Conservation (phyloP, 78 protist genomes). For the Dictyostelium purpureum region DNA sequence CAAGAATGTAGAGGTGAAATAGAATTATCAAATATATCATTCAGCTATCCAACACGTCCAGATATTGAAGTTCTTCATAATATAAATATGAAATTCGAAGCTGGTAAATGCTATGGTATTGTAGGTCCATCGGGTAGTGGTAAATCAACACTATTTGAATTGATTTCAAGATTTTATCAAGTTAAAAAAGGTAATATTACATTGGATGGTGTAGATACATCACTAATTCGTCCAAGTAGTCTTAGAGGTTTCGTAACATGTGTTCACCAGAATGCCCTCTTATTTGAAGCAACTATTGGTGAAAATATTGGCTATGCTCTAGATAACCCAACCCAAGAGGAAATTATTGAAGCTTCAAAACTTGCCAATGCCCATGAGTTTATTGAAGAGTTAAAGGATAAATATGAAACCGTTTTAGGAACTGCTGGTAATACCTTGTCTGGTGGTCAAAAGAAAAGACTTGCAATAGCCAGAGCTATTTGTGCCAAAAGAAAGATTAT, state of each 20-base stretch:
- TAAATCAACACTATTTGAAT: constrained; percentile 84
- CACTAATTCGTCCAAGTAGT: constrained; percentile 50
- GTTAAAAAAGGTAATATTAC: constrained; percentile 74
- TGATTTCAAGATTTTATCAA: constrained; percentile 81
- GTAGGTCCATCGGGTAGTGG: constrained; percentile 94
- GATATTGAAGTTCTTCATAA: constrained; percentile 75
- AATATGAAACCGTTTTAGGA: constrained; percentile 89
- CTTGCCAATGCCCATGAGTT: constrained; percentile 94
- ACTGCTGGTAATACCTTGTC: constrained; percentile 85
- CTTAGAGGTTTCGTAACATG: constrained; percentile 78
- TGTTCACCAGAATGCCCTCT: constrained; percentile 89
- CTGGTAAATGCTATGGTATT: constrained; percentile 89
- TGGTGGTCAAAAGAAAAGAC: constrained; percentile 97
- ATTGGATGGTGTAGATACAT: constrained; percentile 82
- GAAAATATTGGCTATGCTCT: constrained; percentile 76
- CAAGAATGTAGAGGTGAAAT: constrained; percentile 59
- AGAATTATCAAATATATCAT: constrained; percentile 77
- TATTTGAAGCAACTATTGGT: constrained; percentile 81
- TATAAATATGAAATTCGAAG: constrained; percentile 57
- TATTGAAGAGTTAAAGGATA: constrained; percentile 82
- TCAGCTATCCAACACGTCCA: constrained; percentile 86
- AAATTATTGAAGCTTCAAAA: constrained; percentile 85
- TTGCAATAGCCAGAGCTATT: constrained; percentile 95
- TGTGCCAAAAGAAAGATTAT: constrained; percentile 88
- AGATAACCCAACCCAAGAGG: constrained; percentile 32